Evolutionary conservation across 1,284 basidiomycete genomes (phyloP), one percentile per base, ranked within the genome.

Genomic region (Abortiporus biennis): DNA sequence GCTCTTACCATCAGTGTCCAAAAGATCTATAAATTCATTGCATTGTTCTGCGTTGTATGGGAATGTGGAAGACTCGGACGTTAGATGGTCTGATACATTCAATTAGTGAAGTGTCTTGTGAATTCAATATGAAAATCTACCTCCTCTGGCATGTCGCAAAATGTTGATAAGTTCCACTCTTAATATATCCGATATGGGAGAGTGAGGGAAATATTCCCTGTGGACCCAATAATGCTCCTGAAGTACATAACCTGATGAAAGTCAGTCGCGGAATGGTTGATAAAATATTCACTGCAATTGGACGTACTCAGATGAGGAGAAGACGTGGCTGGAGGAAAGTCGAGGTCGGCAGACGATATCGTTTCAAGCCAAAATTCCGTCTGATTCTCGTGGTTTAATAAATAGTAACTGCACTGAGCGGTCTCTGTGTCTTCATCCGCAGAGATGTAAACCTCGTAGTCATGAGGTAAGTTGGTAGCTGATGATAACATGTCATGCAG

Each of bases 181-280:
- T 16, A 45, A 30, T 0, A 20, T 24, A 6, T n/a, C 13, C 12
- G 45, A 33, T 12, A 57, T 39, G 1, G 44, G 13, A 3, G 44
- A 45, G 43, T 59, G 52, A 6, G 59, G 59, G 38, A 59, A 62
- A 33, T 49, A 62, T 42, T 61, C 57, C 24, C 51, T 35, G 42
- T 61, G 57, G 3, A 40, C 50, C 58, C 59, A 62, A 29, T 61
- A 62, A 25, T 59, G 57, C 37, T 55, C 52, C 24, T 57, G 49
- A 9, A 61, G 35, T 12, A 6, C 19, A 29, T 34, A 13, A 24
- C 9, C 33, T 37, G 21, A 37, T 13, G 12, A 33, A 4, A 13
- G 4, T n/a, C n/a, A 17, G 13, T 19, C 9, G 21, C 33, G 11
- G 34, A 16, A 5, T 25, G 25, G 12, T n/a, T n/a, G 11, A 30